phyloP scores from a whole-genome alignment of 2,329 filamentous ascomycete genomes.

The Hypoxylon sp. region DNA sequence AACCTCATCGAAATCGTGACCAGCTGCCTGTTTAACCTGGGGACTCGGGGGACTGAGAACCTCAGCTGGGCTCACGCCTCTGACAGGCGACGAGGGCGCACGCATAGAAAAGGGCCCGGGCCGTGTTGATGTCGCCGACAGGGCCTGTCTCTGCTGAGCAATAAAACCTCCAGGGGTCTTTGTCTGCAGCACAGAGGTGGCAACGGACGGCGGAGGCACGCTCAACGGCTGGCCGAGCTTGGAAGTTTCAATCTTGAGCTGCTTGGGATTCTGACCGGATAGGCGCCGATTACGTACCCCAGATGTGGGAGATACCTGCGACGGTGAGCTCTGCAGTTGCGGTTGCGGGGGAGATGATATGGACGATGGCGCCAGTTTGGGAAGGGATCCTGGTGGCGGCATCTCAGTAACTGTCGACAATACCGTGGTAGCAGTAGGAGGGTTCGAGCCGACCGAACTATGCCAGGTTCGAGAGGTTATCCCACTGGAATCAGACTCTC shows the following conservation, averaged over 20 bases:
- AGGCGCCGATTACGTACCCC: constrained; percentile 81
- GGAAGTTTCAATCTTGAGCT: constrained; percentile 88
- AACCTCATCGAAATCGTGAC: constrained; percentile 55
- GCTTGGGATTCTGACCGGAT: constrained; percentile 83
- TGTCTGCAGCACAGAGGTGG: constrained; percentile 45
- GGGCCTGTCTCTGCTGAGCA: constrained; percentile 59
- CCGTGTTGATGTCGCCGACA: constrained; percentile 55
- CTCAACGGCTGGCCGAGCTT: constrained; percentile 51
- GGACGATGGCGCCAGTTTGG: constrained; percentile 52
- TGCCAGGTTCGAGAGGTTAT: constrained; percentile 85
- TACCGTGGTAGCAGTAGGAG: constrained; percentile 74
- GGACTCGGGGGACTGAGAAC: constrained; percentile 51
- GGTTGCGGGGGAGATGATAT: constrained; percentile 64
- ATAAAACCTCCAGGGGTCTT: constrained; percentile 55
- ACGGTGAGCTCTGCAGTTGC: constrained; percentile 58
- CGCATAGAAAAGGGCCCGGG: constrained; percentile 53
- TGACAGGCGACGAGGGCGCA: constrained; percentile 53
- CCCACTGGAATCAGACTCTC: constrained; percentile 85
- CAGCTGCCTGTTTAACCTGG: constrained; percentile 49
- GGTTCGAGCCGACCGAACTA: constrained; percentile 80
- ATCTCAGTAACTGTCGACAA: constrained; percentile 80
- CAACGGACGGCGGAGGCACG: constrained; percentile 44
- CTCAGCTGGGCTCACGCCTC: constrained; percentile 45
- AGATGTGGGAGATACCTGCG: constrained; percentile 54
- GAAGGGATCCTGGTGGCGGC: constrained; percentile 44